Base-by-base conservation (phyloP, 345 rosid species). In the Dipteronia dyeriana region DNA sequence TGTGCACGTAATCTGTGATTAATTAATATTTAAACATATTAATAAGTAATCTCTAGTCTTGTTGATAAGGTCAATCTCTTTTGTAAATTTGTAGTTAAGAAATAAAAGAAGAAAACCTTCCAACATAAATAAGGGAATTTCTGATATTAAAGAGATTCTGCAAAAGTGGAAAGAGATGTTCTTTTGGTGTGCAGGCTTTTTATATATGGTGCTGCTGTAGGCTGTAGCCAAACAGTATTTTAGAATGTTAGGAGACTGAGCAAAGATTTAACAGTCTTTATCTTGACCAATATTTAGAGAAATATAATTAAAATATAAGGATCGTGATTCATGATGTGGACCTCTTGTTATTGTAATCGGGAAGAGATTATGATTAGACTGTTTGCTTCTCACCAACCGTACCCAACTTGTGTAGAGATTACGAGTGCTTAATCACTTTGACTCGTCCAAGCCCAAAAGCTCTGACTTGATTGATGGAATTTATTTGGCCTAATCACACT, bases 361-460 rank as follows among this genome's bases (percentile, higher is more conserved):
- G 57, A 43, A 59, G 60, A 22, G 81, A 66, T 66, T 79, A 43
- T 56, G 85, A 74, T 71, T 76, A 82, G 83, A 77, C 76, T 3
- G 38, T 47, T 71, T 82, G 87, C 80, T 45, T 79, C 83, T 79
- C 68, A 77, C 79, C 85, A 70, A 84, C 79, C 85, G 69, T 77
- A 75, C 87, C 78, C 71, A 60, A 56, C 31, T 65, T 39, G 72
- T 66, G 79, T 51, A 72, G 34, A 57, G 65, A 11, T 25, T 26
- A 68, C 68, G 56, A 63, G 23, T 38, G 43, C 73, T 19, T 62
- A 59, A 29, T 67, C 59, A 71, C 45, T 38, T 56, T 80, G 62
- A 71, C 66, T 74, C 8, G 3, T 53, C 64, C 25, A 68, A 43
- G 11, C 31, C 56, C 54, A 72, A 68, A 43, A 61, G 65, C 53